Evolutionary conservation across 192 early-diverging fungal species (phyloP).

Genomic region (Coemansia sp.): DNA sequence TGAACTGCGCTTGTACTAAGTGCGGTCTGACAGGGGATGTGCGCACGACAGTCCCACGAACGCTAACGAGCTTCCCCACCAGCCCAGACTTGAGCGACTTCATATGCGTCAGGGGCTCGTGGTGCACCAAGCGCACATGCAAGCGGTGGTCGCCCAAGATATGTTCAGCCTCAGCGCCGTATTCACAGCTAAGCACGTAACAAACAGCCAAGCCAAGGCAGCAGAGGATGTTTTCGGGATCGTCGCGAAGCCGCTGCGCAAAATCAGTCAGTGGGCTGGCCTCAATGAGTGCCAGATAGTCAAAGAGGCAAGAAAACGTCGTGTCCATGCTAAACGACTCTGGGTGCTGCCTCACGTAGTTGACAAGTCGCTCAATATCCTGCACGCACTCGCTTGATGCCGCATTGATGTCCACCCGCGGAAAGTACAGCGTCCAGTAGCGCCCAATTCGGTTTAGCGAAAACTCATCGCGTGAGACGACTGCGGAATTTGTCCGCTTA

Average conservation of each 20-base stretch:
- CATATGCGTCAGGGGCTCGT: slow-evolving; percentile 61
- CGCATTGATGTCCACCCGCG: slow-evolving; percentile 25
- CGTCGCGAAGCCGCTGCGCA: slow-evolving; percentile 36
- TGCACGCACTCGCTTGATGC: slow-evolving; percentile 17
- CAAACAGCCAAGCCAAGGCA: slow-evolving; percentile 51
- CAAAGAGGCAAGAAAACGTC: slow-evolving; percentile 35
- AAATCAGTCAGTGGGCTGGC: slow-evolving; percentile 31
- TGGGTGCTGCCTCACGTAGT: slow-evolving; percentile 36
- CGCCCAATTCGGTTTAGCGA: slow-evolving; percentile 21
- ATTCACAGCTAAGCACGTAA: slow-evolving; percentile 47
- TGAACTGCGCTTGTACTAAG: slow-evolving; percentile 65
- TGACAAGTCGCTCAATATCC: slow-evolving; percentile 32
- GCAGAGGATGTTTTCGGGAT: slow-evolving; percentile 37
- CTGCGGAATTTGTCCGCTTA: slow-evolving; percentile 21
- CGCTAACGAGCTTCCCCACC: slow-evolving; percentile 69
- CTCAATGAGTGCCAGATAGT: slow-evolving; percentile 28
- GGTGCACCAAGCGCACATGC: slow-evolving; percentile 56
- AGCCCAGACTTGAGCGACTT: slow-evolving; percentile 76
- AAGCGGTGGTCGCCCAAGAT: slow-evolving; percentile 46
- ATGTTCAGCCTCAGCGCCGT: slow-evolving; percentile 43
- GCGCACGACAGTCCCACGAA: slow-evolving; percentile 82
- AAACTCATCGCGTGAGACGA: slow-evolving; percentile 12
- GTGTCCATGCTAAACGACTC: slow-evolving; percentile 52
- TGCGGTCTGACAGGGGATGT: slow-evolving; percentile 74
- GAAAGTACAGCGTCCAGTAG: slow-evolving; percentile 55